phyloP scores from a whole-genome alignment of 2,329 filamentous ascomycete species.

The Byssothecium circinans region DNA sequence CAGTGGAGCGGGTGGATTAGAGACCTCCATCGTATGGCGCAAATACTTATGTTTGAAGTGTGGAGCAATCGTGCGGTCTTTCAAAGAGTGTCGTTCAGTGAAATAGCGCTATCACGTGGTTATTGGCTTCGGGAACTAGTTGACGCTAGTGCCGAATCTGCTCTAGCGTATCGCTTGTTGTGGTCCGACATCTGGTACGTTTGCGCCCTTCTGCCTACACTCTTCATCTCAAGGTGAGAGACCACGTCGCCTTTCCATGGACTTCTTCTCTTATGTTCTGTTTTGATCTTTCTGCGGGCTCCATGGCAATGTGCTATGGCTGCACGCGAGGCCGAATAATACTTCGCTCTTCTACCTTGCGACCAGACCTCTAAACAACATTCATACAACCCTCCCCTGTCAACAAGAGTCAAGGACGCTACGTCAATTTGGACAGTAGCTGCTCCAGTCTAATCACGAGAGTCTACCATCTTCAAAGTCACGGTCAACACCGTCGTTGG shows the following conservation, averaged over 20 bases:
- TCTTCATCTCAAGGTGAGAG: slow-evolving; percentile 16
- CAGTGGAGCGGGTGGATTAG: background rate
- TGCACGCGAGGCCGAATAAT: slow-evolving; percentile 22
- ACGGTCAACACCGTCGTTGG: no score
- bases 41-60: background rate
- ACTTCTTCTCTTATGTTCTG: slow-evolving; percentile 33
- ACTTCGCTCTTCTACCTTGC: slow-evolving; percentile 16
- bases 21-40: background rate
- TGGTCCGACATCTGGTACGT: slow-evolving; percentile 4
- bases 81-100: slow-evolving; percentile 10
- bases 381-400: background rate
- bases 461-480: no score
- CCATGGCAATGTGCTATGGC: slow-evolving; percentile 25
- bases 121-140: background rate
- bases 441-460: background rate
- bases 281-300: slow-evolving; percentile 21
- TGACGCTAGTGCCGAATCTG: slow-evolving; percentile 12
- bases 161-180: slow-evolving; percentile 24
- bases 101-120: slow-evolving; percentile 28
- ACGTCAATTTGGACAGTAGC: background rate
- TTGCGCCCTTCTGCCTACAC: slow-evolving; percentile 28
- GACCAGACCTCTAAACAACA: slow-evolving; percentile 14
- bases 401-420: background rate
- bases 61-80: background rate
- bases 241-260: slow-evolving; percentile 35